Base-by-base conservation (phyloP, 345 rosid species). In the Ceriops zippeliana region DNA sequence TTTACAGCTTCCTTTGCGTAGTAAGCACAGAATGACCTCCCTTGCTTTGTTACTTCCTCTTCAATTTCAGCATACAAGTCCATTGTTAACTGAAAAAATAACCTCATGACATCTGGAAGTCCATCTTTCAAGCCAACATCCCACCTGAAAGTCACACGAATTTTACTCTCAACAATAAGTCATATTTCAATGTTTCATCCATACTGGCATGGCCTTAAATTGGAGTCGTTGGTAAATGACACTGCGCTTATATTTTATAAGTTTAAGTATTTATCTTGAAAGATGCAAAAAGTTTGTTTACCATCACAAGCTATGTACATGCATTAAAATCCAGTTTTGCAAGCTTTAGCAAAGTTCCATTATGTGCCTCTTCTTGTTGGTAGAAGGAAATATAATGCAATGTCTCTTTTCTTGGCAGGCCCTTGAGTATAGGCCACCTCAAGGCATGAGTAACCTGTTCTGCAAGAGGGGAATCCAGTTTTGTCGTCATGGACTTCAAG, bases 261-360 rank as follows among this genome's bases (percentile, higher is more conserved):
- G n/a, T n/a, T n/a, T n/a, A n/a, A n/a, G n/a, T n/a, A n/a, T n/a
- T n/a, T n/a, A n/a, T n/a, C n/a, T n/a, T n/a, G n/a, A n/a, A n/a
- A n/a, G n/a, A n/a, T n/a, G n/a, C n/a, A n/a, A n/a, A n/a, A n/a
- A n/a, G n/a, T n/a, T n/a, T n/a, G n/a, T n/a, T n/a, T n/a, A n/a
- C n/a, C n/a, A n/a, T n/a, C n/a, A n/a, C n/a, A n/a, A n/a, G n/a
- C n/a, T n/a, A n/a, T n/a, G n/a, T n/a, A n/a, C n/a, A n/a, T n/a
- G n/a, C n/a, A n/a, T 62, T 65, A 63, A 68, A 79, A 57, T 75
- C 72, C 52, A 80, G 31, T 61, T 76, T 76, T n/a, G 81, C 81
- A n/a, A 73, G 51, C 60, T 35, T 71, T 6, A 70, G 5, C 15
- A 68, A 4, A 5, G 35, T 52, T 31, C 38, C 21, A 16, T 57